Evolutionary conservation across 2,329 filamentous ascomycete genomes (phyloP).

Genomic region (Fusarium compactum): DNA sequence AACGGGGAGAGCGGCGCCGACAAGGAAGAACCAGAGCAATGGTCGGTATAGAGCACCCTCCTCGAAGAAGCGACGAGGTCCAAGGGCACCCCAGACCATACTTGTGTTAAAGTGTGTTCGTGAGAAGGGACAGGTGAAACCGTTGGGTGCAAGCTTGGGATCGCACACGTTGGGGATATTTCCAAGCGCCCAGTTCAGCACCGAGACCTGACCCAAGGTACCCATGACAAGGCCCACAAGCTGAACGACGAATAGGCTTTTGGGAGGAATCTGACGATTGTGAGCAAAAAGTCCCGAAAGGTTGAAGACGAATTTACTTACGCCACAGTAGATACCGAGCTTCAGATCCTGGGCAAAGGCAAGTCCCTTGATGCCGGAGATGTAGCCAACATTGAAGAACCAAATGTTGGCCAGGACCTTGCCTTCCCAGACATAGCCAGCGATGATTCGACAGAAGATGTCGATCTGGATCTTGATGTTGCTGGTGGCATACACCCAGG

Average conservation of each 20-base stretch:
- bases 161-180: conserved; percentile 64
- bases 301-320: not conserved
- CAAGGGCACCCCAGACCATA: conserved; percentile 68
- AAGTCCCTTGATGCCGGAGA: conserved; percentile 57
- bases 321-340: conserved; percentile 57
- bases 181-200: conserved; percentile 53
- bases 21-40: conserved; percentile 66
- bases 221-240: conserved; percentile 58
- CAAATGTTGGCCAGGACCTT: conserved; percentile 56
- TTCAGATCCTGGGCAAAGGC: conserved; percentile 60
- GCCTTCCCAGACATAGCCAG: conserved; percentile 59
- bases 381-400: conserved; percentile 56
- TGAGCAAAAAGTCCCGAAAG: not conserved
- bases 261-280: conserved; percentile 55
- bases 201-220: conserved; percentile 58
- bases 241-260: conserved; percentile 59
- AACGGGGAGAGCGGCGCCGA: conserved; percentile 62
- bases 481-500: conserved; percentile 54
- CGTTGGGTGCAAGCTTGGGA: conserved; percentile 54
- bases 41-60: conserved; percentile 61
- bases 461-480: conserved; percentile 60
- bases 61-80: conserved; percentile 67
- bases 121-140: conserved; percentile 58
- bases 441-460: conserved; percentile 59
- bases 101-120: conserved; percentile 64